Percentiles rank a stretch among this genome's conserved stretches.
Evolutionary conservation across 306 rosid genomes (phyloP).

Genomic region (Vicia sativa): DNA sequence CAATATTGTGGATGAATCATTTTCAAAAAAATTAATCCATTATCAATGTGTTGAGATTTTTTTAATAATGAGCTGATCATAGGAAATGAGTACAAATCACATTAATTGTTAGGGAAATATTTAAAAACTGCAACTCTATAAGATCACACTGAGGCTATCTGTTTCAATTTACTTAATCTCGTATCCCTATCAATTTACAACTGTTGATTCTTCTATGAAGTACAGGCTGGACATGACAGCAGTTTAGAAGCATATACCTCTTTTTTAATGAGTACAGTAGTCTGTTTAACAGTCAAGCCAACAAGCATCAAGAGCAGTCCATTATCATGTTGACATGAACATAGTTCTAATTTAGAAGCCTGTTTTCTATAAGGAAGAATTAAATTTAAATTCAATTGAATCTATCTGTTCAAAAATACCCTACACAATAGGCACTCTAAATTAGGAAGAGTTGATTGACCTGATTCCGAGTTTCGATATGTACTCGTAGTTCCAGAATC

Average conservation of each 20-base stretch:
- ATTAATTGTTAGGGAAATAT: background rate
- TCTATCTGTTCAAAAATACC: constrained; percentile 10
- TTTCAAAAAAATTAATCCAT: background rate
- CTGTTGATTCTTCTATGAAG: constrained; percentile 11
- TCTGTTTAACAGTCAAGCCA: constrained; percentile 9
- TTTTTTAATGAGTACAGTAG: constrained; percentile 7
- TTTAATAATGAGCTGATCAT: background rate
- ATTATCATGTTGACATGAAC: constrained; percentile 8
- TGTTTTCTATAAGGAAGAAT: background rate
- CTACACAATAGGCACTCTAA: constrained; percentile 10
- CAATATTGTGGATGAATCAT: background rate
- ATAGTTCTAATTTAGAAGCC: constrained; percentile 1
- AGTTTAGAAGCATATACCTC: constrained; percentile 23
- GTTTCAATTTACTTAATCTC: background rate
- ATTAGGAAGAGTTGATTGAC: constrained; percentile 16
- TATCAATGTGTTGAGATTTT: background rate
- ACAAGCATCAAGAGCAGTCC: constrained; percentile 24
- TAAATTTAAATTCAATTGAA: constrained; percentile 20
- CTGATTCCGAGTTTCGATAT: constrained; percentile 3
- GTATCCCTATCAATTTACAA: background rate
- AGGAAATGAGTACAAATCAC: background rate
- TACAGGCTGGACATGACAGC: constrained; percentile 10
- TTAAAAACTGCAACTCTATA: constrained; percentile 5
- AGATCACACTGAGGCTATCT: constrained; percentile 14
- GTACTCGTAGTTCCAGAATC: constrained; percentile 30